Evolutionary conservation across 768 basidiomycete genomes (phyloP), one percentile per base, ranked within the genome.

Genomic region (Macrolepiota dolichaula): DNA sequence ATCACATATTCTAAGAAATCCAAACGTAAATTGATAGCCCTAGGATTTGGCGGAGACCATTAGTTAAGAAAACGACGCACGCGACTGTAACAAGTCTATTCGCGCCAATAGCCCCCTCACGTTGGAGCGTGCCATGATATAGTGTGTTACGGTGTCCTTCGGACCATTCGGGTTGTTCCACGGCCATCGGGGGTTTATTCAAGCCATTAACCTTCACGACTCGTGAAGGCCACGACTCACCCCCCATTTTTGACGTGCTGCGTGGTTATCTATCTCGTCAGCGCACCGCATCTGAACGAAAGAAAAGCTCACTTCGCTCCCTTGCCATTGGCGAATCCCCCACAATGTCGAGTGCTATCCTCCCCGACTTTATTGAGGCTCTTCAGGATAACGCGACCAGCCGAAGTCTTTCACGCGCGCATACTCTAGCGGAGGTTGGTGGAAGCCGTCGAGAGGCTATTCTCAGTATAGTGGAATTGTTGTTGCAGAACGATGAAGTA

Each of bases 391-490:
- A 58, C 7, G 10, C 47, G 29, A 46, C 55, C 54, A 25, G 12
- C n/a, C 22, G n/a, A 6, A 17, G 25, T 7, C 29, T 7, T 36
- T 36, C 46, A 37, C 51, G 51, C 29, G 27, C n/a, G 47, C 51
- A 42, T 24, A 53, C 29, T 3, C 42, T 40, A 17, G 36, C n/a
- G 10, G 12, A 2, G 36, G 17, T 38, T 24, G 29, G 17, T 35
- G 51, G 29, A 22, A 75, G 67, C 62, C 75, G 79, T 6, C 74
- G 77, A 46, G 78, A 81, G 62, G 81, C 79, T 0, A 81, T 83
- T 36, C 66, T 82, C 61, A 82, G 73, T 66, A 67, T 83, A 63
- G 81, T 83, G 38, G 80, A 82, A 61, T 78, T 83, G 74, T 72
- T 83, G 32, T 67, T 83, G 51, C 71, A 78, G 68, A 70, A 70